Base-by-base conservation (phyloP, 495 filamentous ascomycete genomes). In the Aspergillus homomorphus region DNA sequence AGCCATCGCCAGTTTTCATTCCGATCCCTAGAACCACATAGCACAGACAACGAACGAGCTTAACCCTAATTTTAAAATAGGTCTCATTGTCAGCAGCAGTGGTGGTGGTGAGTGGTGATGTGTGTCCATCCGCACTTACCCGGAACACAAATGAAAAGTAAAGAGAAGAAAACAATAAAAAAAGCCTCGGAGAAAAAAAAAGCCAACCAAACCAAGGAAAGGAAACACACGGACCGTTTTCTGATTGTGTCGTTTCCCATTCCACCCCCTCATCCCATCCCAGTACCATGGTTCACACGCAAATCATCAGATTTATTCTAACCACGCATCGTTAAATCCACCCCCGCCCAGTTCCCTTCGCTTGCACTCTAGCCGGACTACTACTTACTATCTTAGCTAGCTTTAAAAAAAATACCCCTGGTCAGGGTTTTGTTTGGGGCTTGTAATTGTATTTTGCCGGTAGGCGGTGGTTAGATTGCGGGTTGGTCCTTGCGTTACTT, bases 201-300 rank as follows among this genome's bases (percentile, higher is more conserved):
- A 50, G 2, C n/a, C n/a, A n/a, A n/a, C n/a, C n/a, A n/a, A 9
- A 15, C 19, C 46, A 50, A 22, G n/a, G n/a, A 23, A 4, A 50
- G 4, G 15, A 24, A 22, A 24, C 44, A 45, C 9, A 45, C 44
- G 44, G n/a, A 45, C 43, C 20, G 16, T 20, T 45, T 16, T 44
- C 15, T n/a, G 45, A 21, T 18, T 22, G 23, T 9, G 12, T 24
- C 21, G n/a, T 12, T n/a, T 55, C 9, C 14, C 46, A 15, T 26
- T 4, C 46, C 4, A 0, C n/a, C 45, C 10, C 45, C 20, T 19
- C 20, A 10, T 22, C 10, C 48, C 10, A 38, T 9, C 23, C 48
- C 45, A 23, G 65, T 64, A 58, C 65, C 65, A 67, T 67, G 65
- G 65, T 64, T 67, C 65, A 51, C 23, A 30, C 23, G n/a, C 42